phyloP scores from a whole-genome alignment of 139 green algal genomes.

The Pleodorina starrii region DNA sequence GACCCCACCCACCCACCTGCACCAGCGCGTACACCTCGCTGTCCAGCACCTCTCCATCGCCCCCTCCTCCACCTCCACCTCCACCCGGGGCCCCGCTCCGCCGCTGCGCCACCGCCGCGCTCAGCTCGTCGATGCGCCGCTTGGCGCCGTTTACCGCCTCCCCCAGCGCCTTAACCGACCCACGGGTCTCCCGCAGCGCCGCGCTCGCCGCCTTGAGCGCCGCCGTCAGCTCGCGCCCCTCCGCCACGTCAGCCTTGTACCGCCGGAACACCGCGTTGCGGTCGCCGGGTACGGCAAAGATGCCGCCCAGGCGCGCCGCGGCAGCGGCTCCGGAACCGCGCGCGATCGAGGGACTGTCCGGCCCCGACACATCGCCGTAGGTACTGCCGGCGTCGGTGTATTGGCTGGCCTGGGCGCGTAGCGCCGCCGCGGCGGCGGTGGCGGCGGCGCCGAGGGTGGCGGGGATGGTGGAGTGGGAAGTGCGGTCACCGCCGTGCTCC shows the following conservation, averaged over 20 bases:
- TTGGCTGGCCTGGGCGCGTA: neutral
- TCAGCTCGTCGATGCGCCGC: conserved; percentile 71
- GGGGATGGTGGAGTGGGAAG: neutral
- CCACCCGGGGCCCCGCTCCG: neutral
- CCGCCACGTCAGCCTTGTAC: conserved; percentile 59
- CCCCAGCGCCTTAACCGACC: conserved; percentile 55
- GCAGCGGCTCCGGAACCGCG: conserved; percentile 2
- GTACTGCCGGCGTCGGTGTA: conserved; percentile 9
- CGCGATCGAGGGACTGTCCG: neutral
- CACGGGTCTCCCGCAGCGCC: conserved; percentile 61
- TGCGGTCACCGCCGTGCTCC: neutral
- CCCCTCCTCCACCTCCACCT: too few species aligned
- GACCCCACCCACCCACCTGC: conserved; percentile 41
- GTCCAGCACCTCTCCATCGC: conserved; percentile 65
- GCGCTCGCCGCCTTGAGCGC: conserved; percentile 56
- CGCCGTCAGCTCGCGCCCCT: conserved; percentile 58
- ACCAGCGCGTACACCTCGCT: conserved; percentile 67
- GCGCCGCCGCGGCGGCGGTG: neutral
- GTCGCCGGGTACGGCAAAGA: conserved; percentile 33
- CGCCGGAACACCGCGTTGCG: conserved; percentile 58
- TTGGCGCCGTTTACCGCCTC: conserved; percentile 68
- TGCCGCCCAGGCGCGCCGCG: conserved; percentile 19
- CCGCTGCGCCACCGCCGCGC: neutral
- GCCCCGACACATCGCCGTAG: neutral
- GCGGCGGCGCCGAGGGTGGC: neutral